Percentiles rank a stretch among this genome's conserved stretches.
These are phyloP conservation scores for Fusarium albidum DNA, from an alignment of 2,329 filamentous ascomycete genomes.

Conservation along the genomic window DNA sequence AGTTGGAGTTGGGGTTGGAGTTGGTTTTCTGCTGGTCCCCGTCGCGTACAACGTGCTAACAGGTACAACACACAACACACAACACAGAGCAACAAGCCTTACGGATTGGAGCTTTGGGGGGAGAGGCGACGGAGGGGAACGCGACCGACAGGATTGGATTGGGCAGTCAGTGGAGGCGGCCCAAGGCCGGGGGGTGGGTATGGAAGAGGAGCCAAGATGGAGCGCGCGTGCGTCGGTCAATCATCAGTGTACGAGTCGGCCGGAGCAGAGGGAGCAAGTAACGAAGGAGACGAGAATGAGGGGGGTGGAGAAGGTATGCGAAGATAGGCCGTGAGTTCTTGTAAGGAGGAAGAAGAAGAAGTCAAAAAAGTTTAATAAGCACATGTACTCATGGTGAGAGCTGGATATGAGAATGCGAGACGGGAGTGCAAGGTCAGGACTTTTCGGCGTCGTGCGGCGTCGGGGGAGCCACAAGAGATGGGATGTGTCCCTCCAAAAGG, in stretches of 20 bases:
- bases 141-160: constrained; percentile 38
- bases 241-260: constrained; percentile 1
- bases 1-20: constrained; percentile 39
- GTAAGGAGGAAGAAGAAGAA: constrained; percentile 4
- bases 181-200: constrained; percentile 35
- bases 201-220: constrained; percentile 15
- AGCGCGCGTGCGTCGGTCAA: constrained; percentile 9
- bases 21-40: constrained; percentile 20
- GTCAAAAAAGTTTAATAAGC: constrained; percentile 8
- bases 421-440: not conserved
- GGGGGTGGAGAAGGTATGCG: not conserved
- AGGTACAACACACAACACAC: constrained; percentile 14
- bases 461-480: constrained; percentile 2
- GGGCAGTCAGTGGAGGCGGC: constrained; percentile 40
- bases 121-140: not conserved
- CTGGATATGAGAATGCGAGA: not conserved
- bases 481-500: constrained; percentile 1
- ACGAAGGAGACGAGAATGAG: not conserved
- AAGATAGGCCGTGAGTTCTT: not conserved
- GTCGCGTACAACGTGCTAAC: constrained; percentile 19
- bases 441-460: not conserved
- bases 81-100: constrained; percentile 5
- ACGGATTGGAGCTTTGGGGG: constrained; percentile 5
- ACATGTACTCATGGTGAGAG: constrained; percentile 1
- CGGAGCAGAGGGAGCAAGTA: not conserved